phyloP scores from a whole-genome alignment of 371 early-diverging fungal genomes.

The Fennellomyces sp. region DNA sequence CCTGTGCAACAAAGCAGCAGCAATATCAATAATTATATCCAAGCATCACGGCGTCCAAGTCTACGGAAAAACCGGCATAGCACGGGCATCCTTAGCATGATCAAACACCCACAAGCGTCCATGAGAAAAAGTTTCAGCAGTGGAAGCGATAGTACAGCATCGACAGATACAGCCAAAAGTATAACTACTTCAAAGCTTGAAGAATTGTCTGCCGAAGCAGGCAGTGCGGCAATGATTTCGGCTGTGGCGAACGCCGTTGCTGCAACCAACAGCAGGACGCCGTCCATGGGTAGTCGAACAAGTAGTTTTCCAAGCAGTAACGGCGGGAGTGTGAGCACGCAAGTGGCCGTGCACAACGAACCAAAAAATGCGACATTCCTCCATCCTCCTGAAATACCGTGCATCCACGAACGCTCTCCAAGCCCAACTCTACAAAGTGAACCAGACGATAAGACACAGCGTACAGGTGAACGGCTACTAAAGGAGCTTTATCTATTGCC shows the following conservation, averaged over 20 bases:
- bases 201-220: neutral
- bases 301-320: neutral
- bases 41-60: neutral
- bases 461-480: slow-evolving; percentile 8
- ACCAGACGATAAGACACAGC: neutral
- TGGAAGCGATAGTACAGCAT: neutral
- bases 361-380: neutral
- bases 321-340: too few relatives aligned
- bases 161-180: neutral
- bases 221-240: neutral
- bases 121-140: neutral
- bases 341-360: neutral
- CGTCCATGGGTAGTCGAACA: neutral
- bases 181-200: neutral
- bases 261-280: neutral
- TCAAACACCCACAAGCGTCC: slow-evolving; percentile 1
- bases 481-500: slow-evolving; percentile 11
- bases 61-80: neutral
- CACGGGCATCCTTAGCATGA: neutral
- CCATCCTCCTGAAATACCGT: neutral
- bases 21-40: neutral
- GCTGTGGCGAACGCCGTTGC: neutral
- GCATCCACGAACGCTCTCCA: too few relatives aligned
- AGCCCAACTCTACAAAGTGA: too few relatives aligned
- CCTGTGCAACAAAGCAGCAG: neutral